phyloP scores from a whole-genome alignment of 257 asterid species.

The Handroanthus guayacan region DNA sequence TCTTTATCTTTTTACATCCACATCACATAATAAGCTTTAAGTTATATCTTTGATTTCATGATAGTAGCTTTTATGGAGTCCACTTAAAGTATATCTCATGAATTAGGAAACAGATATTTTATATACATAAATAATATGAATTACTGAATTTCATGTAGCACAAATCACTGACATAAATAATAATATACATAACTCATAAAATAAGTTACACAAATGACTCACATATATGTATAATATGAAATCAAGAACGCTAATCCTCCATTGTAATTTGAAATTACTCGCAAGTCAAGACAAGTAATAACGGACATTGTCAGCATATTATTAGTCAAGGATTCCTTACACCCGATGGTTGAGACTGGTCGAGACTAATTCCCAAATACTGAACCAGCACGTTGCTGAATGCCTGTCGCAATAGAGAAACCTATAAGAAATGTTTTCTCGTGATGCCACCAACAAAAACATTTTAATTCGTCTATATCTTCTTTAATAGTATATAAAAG shows the following conservation, averaged over 20 bases:
- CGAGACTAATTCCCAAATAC: slow-evolving; percentile 64
- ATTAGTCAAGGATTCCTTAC: slow-evolving; percentile 44
- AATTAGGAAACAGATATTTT: slow-evolving; percentile 21
- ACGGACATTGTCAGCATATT: slow-evolving; percentile 27
- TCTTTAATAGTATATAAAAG: slow-evolving; percentile 26
- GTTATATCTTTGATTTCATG: slow-evolving; percentile 35
- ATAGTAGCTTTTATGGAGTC: slow-evolving; percentile 37
- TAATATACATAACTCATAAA: slow-evolving; percentile 23
- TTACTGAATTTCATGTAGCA: slow-evolving; percentile 21
- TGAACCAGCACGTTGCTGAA: slow-evolving; percentile 78
- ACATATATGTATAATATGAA: slow-evolving; percentile 41
- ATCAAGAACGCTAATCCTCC: slow-evolving; percentile 35
- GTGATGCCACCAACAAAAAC: slow-evolving; percentile 29
- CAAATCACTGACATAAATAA: not conserved
- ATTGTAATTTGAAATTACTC: slow-evolving; percentile 32
- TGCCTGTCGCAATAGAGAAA: slow-evolving; percentile 53
- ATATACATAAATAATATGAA: too few relatives aligned
- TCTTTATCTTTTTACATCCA: slow-evolving; percentile 48
- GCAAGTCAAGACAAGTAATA: slow-evolving; percentile 35
- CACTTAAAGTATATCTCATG: slow-evolving; percentile 23
- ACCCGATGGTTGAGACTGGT: slow-evolving; percentile 49
- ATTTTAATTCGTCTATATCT: slow-evolving; percentile 14
- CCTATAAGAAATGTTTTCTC: slow-evolving; percentile 10
- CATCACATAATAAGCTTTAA: slow-evolving; percentile 34
- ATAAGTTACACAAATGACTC: slow-evolving; percentile 40